Conservation (phyloP, 176 grass and related monocot species). For the Lolium perenne region DNA sequence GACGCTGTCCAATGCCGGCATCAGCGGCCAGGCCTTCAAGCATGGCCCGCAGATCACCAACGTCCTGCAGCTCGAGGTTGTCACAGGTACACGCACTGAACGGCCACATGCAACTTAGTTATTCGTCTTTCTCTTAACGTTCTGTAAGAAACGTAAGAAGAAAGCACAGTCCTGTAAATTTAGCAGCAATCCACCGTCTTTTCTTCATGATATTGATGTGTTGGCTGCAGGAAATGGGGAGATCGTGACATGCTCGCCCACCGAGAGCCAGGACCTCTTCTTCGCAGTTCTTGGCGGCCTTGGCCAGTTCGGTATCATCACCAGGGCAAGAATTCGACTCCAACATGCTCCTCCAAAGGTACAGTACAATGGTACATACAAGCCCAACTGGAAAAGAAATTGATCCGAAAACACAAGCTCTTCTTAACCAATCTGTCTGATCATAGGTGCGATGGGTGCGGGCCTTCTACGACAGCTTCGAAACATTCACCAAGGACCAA, state of each 20-base stretch:
- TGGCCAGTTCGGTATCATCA: conserved; percentile 94
- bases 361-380: neutral
- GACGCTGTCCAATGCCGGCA: conserved; percentile 89
- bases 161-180: neutral
- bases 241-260: conserved; percentile 82
- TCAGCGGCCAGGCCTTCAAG: conserved; percentile 95
- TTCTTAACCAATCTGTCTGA: neutral
- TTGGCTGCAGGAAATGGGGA: conserved; percentile 71
- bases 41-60: conserved; percentile 93
- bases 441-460: conserved; percentile 88
- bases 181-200: neutral
- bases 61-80: conserved; percentile 81
- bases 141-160: too few species aligned
- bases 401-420: conserved; percentile 13
- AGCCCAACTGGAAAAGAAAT: neutral
- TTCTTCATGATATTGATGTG: conserved; percentile 8
- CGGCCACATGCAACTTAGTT: conserved; percentile 27
- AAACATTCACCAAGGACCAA: conserved; percentile 70
- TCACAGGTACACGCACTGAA: conserved; percentile 61
- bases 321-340: conserved; percentile 78
- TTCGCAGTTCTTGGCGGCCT: conserved; percentile 82
- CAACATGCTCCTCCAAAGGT: conserved; percentile 81
- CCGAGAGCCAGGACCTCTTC: conserved; percentile 73
- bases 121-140: neutral
- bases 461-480: conserved; percentile 83